Evolutionary conservation across 2,329 filamentous ascomycete species (phyloP), one percentile per base, ranked within the genome.

Genomic region (Aspergillus thermomutatus): DNA sequence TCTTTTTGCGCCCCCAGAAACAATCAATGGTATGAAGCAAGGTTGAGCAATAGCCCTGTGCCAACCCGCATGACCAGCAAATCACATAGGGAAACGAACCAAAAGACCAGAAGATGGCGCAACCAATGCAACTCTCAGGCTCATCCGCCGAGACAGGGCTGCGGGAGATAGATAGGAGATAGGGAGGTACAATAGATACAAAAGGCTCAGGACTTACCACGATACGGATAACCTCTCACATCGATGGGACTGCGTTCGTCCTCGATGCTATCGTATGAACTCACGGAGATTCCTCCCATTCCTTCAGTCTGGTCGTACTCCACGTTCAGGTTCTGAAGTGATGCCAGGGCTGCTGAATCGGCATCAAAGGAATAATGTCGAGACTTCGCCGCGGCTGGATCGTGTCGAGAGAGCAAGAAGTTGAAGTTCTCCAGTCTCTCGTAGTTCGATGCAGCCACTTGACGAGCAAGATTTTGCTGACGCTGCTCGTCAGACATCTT

Each of bases 301-400:
- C 73, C 73, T 54, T 75, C 73, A 1, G 73, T 75, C 53, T 73
- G 73, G 51, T 75, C 73, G 55, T 74, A 75, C 53, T 75, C 70
- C 70, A 75, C 72, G 52, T 66, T 70, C 58, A 69, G 58, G 53
- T 69, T 71, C 57, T 66, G 58, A 47, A 70, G 64, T 28, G 70
- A 65, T 52, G 67, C 64, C 62, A 72, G 64, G 56, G 66, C 67
- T 26, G 68, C 56, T 9, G 65, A 56, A 50, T 75, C 73, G 27
- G 72, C 64, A 57, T 75, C 72, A 53, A 75, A 72, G 9, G 73
- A 75, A 59, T 74, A 75, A 25, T 74, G 72, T 46, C 72, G 70
- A 54, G 59, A 59, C 60, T 69, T 71, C 45, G 66, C 66, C 49
- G 60, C 19, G n/a, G 63, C 57, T 37, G 69, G 69, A 62, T 73